Percentiles rank a stretch among this genome's conserved stretches.
phyloP scores from a whole-genome alignment of 805 yeast species.

The Monosporozyma unispora region DNA sequence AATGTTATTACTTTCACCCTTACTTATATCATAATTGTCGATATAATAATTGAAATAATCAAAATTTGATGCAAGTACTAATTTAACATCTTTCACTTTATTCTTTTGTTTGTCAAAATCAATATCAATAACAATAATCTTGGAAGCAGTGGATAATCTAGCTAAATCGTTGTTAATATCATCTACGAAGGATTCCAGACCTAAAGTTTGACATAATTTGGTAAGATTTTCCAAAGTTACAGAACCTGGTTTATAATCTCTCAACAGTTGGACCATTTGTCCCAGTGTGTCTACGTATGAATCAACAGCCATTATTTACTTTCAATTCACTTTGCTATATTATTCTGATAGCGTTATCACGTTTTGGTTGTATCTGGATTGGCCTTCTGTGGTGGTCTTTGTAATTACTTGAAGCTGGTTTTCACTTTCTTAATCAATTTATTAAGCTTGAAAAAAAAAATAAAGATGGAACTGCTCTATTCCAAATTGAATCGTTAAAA shows the following conservation, averaged over 20 bases:
- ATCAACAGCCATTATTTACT: slow-evolving; percentile 20
- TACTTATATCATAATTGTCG: background rate
- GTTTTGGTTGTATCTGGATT: no score
- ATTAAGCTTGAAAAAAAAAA: background rate
- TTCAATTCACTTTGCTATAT: no score
- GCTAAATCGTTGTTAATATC: slow-evolving; percentile 20
- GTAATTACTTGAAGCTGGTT: no score
- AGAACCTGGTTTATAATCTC: slow-evolving; percentile 28
- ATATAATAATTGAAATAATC: slow-evolving; percentile 30
- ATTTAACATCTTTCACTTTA: slow-evolving; percentile 28
- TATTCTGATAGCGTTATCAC: no score
- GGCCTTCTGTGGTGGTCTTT: no score
- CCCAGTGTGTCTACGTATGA: slow-evolving; percentile 20
- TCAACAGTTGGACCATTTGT: slow-evolving; percentile 25
- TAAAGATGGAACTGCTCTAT: background rate
- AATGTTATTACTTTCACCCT: slow-evolving; percentile 16
- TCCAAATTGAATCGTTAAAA: background rate
- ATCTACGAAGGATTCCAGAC: slow-evolving; percentile 29
- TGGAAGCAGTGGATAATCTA: slow-evolving; percentile 30
- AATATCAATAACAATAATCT: slow-evolving; percentile 31
- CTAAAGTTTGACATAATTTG: slow-evolving; percentile 28
- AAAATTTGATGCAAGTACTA: slow-evolving; percentile 31
- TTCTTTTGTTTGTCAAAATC: slow-evolving; percentile 23
- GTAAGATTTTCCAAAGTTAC: slow-evolving; percentile 27
- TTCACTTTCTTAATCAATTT: no score